Conservation (phyloP, 1,139 yeast genomes). For the Blastobotrys ciferrii region DNA sequence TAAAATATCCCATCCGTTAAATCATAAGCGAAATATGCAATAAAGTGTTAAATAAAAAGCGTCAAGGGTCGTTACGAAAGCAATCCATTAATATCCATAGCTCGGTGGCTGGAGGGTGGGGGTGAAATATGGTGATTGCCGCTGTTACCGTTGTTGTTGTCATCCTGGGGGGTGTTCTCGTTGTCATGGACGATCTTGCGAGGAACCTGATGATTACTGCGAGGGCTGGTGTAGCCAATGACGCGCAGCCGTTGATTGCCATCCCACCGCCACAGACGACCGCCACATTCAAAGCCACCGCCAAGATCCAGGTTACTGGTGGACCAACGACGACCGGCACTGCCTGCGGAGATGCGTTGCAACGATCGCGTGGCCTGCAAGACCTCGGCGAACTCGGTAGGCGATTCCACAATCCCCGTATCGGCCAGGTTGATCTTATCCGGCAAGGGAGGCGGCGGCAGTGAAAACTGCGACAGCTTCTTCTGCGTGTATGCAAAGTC, state of each 20-base stretch:
- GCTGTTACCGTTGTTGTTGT: constrained; percentile 8
- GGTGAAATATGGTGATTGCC: background rate
- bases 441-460: constrained; percentile 29
- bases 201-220: background rate
- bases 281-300: constrained; percentile 42
- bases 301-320: constrained; percentile 25
- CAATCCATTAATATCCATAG: constrained; percentile 17
- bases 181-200: constrained; percentile 4
- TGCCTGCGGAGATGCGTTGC: constrained; percentile 39
- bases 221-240: constrained; percentile 23
- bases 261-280: constrained; percentile 41
- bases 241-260: constrained; percentile 35
- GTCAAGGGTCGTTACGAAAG: constrained; percentile 7
- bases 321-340: constrained; percentile 28
- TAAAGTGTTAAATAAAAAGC: constrained; percentile 1
- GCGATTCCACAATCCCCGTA: constrained; percentile 29
- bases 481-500: background rate
- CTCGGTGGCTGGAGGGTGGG: background rate
- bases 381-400: constrained; percentile 38
- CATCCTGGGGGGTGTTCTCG: constrained; percentile 9
- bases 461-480: background rate
- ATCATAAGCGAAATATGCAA: background rate
- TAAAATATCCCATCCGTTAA: background rate
- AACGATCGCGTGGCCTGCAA: constrained; percentile 43
- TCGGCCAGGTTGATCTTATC: constrained; percentile 26